A percentile compares a stretch with the other conserved stretches of the same genome.
Evolutionary conservation across 495 filamentous ascomycete species (phyloP).

Genomic region (Extremus antarcticus): DNA sequence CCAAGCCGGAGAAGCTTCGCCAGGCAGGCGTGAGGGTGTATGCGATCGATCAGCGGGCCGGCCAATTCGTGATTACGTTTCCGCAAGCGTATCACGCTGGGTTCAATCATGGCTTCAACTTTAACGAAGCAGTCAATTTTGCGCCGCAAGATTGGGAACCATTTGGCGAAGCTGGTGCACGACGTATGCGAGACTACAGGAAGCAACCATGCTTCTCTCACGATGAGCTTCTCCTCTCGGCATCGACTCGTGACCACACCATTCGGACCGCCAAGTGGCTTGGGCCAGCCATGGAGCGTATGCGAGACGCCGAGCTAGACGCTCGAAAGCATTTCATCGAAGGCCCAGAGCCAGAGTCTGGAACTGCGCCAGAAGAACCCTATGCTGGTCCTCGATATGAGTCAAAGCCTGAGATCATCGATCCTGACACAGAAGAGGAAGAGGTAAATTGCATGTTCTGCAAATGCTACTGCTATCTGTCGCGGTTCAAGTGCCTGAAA

Average conservation of each 20-base stretch:
- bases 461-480: conserved; percentile 86
- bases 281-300: conserved; percentile 70
- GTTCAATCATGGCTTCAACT: conserved; percentile 72
- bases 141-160: conserved; percentile 96
- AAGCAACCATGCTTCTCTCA: conserved; percentile 94
- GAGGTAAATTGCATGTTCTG: conserved; percentile 86
- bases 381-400: conserved; percentile 9
- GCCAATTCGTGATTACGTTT: conserved; percentile 84
- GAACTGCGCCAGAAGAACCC: background rate
- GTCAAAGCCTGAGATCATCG: conserved; percentile 20
- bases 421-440: conserved; percentile 43
- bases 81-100: conserved; percentile 36
- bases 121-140: conserved; percentile 99
- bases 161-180: conserved; percentile 75
- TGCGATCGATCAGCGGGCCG: conserved; percentile 83
- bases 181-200: conserved; percentile 76
- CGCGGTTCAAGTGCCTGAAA: conserved; percentile 72
- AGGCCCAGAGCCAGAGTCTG: conserved; percentile 9
- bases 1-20: conserved; percentile 87
- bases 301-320: conserved; percentile 58
- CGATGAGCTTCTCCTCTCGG: conserved; percentile 89
- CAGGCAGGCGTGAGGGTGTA: conserved; percentile 92
- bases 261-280: conserved; percentile 95
- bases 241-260: conserved; percentile 61
- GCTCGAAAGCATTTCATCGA: conserved; percentile 53